Base-by-base conservation (phyloP, 257 asterid genomes). In the Scutellaria barbata region DNA sequence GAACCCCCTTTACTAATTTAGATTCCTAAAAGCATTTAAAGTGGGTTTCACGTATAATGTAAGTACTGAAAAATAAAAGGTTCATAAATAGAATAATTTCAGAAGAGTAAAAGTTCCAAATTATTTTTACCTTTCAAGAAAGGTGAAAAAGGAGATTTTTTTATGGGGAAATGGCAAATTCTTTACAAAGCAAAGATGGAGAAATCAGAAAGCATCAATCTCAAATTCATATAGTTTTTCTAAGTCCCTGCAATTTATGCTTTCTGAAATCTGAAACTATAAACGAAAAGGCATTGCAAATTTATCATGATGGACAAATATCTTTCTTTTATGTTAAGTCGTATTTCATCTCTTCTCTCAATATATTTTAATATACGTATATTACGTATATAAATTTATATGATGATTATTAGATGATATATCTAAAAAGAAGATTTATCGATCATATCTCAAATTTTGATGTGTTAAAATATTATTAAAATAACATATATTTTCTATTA, bases 21-120 rank as follows among this genome's bases (percentile, higher is more conserved):
- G 30, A 54, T 63, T 22, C 63, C 25, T 67, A 45, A 64, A 63
- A 20, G 14, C 41, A 30, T 35, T 30, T 53, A 56, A 46, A 71
- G 81, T 80, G 84, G 84, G 66, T 57, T 66, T 80, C 84, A 72
- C 78, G 78, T 51, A 75, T 54, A 42, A 10, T 6, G 37, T 43
- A 22, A 22, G 25, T 22, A 22, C 25, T 22, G 25, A 22, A 41
- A 45, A 30, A 30, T 30, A 30, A 30, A 30, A 30, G 35, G n/a
- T 48, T 65, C 42, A 45, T 6, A 48, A 9, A 8, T 16, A 57
- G 11, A 30, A 39, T 66, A 16, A 16, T 66, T 22, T 66, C 10
- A 30, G 35, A 30, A 30, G 35, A 30, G 35, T 30, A 30, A 30
- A 30, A 30, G 35, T 30, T 30, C 35, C 35, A 30, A 30, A 30